Evolutionary conservation across 495 filamentous ascomycete species (phyloP), one percentile per base, ranked within the genome.

Genomic region (Evernia prunastri): DNA sequence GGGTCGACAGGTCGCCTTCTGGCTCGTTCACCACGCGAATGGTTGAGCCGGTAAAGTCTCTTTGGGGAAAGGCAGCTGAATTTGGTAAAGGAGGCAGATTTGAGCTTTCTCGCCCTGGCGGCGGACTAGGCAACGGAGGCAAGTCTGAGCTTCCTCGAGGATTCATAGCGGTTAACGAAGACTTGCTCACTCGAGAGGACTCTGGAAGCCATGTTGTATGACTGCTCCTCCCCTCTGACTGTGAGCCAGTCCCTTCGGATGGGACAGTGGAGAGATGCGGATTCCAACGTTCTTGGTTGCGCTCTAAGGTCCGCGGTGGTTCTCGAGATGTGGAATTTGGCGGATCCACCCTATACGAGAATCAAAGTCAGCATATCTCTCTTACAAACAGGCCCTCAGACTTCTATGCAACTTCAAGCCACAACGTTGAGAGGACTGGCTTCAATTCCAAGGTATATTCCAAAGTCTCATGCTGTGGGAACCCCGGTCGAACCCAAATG

Each of bases 221-320:
- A 68, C 60, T 77, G 63, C 42, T 62, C 63, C 60, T 53, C 27
- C 80, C 79, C n/a, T 73, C 75, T 4, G 63, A 68, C 23, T 56
- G 40, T 1, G 63, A 65, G 18, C 59, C 51, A 23, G 77, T 80
- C 75, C 84, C 84, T 63, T 86, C 84, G 27, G 89, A 90, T 59
- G 82, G 81, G 36, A 91, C 87, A 23, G 87, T 86, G 25, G 89
- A 90, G 17, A 92, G 79, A 71, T 89, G 86, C 68, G 87, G 86
- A 72, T 87, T 89, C 83, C 87, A 89, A 76, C 83, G 83, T 60
- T 76, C 75, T 11, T 75, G 75, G 23, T 73, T 71, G 27, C 72
- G 72, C 49, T 80, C 79, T 1, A 71, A 51, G 69, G 72, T 43
- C 72, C 75, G 23, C 66, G 75, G 47, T 66, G 66, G 66, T 61